These are phyloP conservation scores for Neoboletus subvelutipes DNA, from an alignment of 768 basidiomycete genomes.

Conservation along the genomic window DNA sequence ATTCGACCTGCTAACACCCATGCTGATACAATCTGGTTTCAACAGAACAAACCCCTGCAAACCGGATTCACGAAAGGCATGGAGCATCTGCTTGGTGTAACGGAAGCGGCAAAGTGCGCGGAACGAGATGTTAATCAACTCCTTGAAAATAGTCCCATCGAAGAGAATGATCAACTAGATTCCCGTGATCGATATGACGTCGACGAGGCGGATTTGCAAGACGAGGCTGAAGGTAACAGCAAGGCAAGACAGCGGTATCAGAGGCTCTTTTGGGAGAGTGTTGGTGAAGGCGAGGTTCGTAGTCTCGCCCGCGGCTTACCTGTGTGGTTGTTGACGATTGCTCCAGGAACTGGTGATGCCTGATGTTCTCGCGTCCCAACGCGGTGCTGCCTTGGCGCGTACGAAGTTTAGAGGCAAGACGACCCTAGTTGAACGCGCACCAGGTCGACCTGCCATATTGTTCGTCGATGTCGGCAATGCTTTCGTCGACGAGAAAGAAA, in stretches of 20 bases:
- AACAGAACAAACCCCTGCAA: slow-evolving; percentile 65
- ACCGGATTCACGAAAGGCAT: slow-evolving; percentile 79
- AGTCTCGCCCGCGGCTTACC: slow-evolving; percentile 6
- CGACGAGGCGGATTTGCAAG: slow-evolving; percentile 60
- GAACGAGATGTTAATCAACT: slow-evolving; percentile 3
- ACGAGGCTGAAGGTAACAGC: slow-evolving; percentile 54
- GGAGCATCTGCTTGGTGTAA: slow-evolving; percentile 75
- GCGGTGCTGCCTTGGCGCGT: slow-evolving; percentile 38
- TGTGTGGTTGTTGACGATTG: background rate
- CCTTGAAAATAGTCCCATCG: slow-evolving; percentile 8
- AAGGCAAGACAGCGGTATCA: slow-evolving; percentile 63
- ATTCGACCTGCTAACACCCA: background rate
- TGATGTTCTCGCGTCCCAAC: slow-evolving; percentile 49
- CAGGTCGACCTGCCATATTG: slow-evolving; percentile 54
- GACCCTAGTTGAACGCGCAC: slow-evolving; percentile 37
- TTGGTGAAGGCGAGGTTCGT: slow-evolving; percentile 65
- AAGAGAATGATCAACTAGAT: background rate
- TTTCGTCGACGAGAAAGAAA: slow-evolving; percentile 60
- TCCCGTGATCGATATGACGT: slow-evolving; percentile 43
- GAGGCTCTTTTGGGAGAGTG: slow-evolving; percentile 77
- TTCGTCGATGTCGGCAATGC: slow-evolving; percentile 76
- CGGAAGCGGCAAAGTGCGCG: slow-evolving; percentile 19
- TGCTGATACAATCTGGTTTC: slow-evolving; percentile 2
- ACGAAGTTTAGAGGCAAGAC: slow-evolving; percentile 39
- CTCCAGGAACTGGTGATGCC: slow-evolving; percentile 64